Base-by-base conservation (phyloP, 352 stramenopile species). In the Globisporangium polare region DNA sequence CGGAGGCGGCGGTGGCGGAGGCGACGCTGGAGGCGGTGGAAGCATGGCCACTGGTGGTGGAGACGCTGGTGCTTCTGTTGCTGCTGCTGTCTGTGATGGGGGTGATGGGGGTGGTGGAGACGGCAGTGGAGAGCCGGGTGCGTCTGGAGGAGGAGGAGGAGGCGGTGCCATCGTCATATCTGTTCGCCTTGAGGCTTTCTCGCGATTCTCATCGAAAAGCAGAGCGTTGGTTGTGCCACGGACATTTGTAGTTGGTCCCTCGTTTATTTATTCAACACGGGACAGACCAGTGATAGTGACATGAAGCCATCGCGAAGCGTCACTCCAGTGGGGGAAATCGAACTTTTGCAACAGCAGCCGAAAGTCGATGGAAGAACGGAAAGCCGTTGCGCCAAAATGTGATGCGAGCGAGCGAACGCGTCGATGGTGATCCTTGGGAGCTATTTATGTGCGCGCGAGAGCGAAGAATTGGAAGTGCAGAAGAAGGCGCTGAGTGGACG, bases 91-190 rank as follows among this genome's bases (percentile, higher is more conserved):
- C 9, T 24, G n/a, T n/a, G n/a, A n/a, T 37, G 55, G 42, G 5
- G 43, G 55, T 15, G 43, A 43, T 18, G 55, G 43, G 1, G 55
- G 55, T 24, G 55, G 42, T 2, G 41, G 54, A 17, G 54, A 22
- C 7, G 39, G 41, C 42, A 56, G 35, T 8, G 63, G 35, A 20
- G 52, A 56, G 8, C n/a, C 50, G 1, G 50, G 29, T 1, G 29
- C 50, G 50, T 56, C 50, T 8, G 27, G 27, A 8, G 50, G 50
- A 26, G 50, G 50, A 12, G 50, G 50, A 8, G 50, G 50, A n/a
- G 50, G 50, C 18, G 27, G 50, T n/a, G 27, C 50, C 50, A 56
- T 56, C 29, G 27, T 56, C 29, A 56, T 56, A n/a, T n/a, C n/a
- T n/a, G 17, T 22, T 46, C 41, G 29, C 20, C 18, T 41, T 43